Evolutionary conservation across 306 rosid species (phyloP), one percentile per base, ranked within the genome.

Genomic region (Casuarina equisetifolia): DNA sequence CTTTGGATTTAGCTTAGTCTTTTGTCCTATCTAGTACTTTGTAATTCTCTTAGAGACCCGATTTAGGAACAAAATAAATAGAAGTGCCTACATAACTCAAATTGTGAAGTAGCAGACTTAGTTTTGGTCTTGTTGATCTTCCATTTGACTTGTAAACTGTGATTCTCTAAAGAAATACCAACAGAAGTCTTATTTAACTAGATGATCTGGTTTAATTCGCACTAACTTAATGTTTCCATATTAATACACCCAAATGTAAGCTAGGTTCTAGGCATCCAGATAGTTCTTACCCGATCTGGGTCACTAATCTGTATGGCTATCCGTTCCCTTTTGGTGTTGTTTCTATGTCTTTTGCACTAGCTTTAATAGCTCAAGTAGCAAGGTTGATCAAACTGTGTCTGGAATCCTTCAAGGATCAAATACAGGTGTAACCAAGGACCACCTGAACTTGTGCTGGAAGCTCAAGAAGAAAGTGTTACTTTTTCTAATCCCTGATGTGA

Each of bases 391-490:
- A 64, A 64, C 48, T 9, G 2, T 62, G 0, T 36, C 17, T 20
- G 44, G 68, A 62, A 12, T 62, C 16, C 36, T 62, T 16, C 2
- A 8, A 62, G 44, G 42, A 5, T 38, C 19, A 36, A 36, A 62
- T 17, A 36, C 42, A 13, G n/a, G 36, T 62, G 69, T 32, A 62
- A 62, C 45, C 68, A 61, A 35, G 38, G 68, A 61, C 42, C 43
- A 35, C 35, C 43, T 61, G 42, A 35, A 57, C 20, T 20, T 11
- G 4, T 4, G 44, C 69, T 12, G 69, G 45, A 62, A 62, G 43
- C 69, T 62, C 17, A 62, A 36, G 69, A 62, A 62, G 32, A 36
- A 62, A 62, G 17, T 62, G n/a, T 62, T 62, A 62, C 15, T 16
- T 62, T 12, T 62, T 35, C 16, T 36, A 25, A 9, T 25, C 38